Conservation (phyloP, 2,329 filamentous ascomycete species). For the Phyllosticta capitalensis region DNA sequence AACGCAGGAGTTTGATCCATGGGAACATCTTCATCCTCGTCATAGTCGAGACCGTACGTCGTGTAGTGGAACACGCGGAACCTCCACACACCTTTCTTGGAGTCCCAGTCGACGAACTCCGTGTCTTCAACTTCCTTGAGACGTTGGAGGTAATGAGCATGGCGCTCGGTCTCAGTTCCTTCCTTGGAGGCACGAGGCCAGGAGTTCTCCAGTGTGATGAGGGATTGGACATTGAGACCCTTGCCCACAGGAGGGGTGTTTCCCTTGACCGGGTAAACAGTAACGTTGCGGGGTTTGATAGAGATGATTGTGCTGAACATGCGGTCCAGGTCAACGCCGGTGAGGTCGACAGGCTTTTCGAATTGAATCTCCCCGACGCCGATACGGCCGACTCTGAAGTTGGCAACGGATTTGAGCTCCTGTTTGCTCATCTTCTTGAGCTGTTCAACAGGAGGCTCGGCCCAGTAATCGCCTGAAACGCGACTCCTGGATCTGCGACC, state of each 20-base stretch:
- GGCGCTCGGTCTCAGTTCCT: constrained; percentile 41
- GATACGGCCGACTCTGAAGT: constrained; percentile 74
- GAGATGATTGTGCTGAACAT: constrained; percentile 68
- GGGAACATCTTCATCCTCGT: constrained; percentile 49
- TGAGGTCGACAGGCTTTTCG: constrained; percentile 68
- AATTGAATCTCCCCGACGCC: constrained; percentile 77
- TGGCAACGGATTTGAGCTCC: constrained; percentile 62
- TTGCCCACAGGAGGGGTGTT: constrained; percentile 79
- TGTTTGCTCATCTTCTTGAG: constrained; percentile 70
- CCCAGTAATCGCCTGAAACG: constrained; percentile 75
- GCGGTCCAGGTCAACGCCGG: constrained; percentile 66
- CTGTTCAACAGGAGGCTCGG: constrained; percentile 64
- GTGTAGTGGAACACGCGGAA: constrained; percentile 97
- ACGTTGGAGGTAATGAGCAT: constrained; percentile 73
- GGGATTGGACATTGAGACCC: constrained; percentile 83
- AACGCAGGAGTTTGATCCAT: constrained; percentile 23
- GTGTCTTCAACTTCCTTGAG: constrained; percentile 73
- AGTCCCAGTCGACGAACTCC: constrained; percentile 70
- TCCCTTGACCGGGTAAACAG: constrained; percentile 61
- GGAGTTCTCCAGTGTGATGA: constrained; percentile 81
- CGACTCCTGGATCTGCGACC: constrained; percentile 33
- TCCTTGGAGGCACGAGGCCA: constrained; percentile 67
- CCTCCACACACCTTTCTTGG: constrained; percentile 73
- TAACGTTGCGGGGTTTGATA: constrained; percentile 68
- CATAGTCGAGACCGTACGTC: constrained; percentile 78